These are phyloP conservation scores for Silybum marianum DNA, from an alignment of 129 eudicot species.

Conservation along the genomic window DNA sequence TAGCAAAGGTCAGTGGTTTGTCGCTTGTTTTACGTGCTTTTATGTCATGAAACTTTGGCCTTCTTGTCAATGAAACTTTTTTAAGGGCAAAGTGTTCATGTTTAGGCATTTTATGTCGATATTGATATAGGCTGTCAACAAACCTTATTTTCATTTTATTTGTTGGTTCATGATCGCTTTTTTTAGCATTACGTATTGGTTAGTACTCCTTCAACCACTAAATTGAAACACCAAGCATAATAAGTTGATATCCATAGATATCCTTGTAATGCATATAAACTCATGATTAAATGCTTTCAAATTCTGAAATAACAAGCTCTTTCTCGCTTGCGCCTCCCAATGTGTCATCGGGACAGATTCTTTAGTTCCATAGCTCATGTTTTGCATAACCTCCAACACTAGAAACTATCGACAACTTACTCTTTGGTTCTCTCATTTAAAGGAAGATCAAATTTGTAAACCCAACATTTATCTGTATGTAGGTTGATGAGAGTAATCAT, in stretches of 20 bases:
- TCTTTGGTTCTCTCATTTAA: background rate
- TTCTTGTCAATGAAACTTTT: background rate
- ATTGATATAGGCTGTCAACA: background rate
- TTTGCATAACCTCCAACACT: background rate
- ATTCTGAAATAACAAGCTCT: background rate
- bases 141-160: background rate
- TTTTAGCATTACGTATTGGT: background rate
- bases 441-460: background rate
- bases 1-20: constrained; percentile 60
- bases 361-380: background rate
- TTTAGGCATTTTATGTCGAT: background rate
- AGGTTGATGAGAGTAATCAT: background rate
- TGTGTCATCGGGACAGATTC: background rate
- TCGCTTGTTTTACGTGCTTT: constrained; percentile 5
- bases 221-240: background rate
- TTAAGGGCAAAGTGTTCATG: background rate
- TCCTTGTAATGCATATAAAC: background rate
- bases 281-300: background rate
- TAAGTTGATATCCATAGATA: background rate
- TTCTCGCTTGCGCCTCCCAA: background rate
- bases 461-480: background rate
- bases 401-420: background rate
- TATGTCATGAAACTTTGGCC: background rate
- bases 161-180: background rate
- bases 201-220: background rate